Percentiles rank a stretch among this genome's conserved stretches.
phyloP scores from a whole-genome alignment of 305 asterid species.

The Fraxinus platypoda region DNA sequence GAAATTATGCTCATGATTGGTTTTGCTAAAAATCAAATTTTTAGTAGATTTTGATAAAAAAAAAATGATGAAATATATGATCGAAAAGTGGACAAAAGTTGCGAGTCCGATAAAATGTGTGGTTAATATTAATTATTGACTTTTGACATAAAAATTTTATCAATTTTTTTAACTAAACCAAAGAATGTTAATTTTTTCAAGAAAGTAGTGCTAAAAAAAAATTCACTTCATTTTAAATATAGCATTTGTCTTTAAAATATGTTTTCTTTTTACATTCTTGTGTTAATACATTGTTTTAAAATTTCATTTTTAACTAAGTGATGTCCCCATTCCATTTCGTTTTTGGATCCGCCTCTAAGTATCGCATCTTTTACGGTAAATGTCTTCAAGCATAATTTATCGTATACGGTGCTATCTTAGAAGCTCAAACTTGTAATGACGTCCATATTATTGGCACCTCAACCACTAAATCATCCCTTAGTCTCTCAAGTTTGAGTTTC shows the following conservation, averaged over 20 bases:
- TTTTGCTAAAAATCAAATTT: too few species aligned
- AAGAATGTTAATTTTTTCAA: neutral
- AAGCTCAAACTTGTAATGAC: neutral
- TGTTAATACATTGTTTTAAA: neutral
- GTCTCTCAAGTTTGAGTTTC: neutral
- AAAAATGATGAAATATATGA: neutral
- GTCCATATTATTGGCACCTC: neutral
- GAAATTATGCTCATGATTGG: neutral
- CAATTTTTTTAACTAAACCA: too few species aligned
- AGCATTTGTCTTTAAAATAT: neutral
- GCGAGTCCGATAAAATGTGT: neutral
- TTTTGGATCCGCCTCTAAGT: neutral
- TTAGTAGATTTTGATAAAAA: too few species aligned
- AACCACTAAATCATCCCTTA: neutral
- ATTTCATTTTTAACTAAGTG: neutral
- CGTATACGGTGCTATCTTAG: neutral
- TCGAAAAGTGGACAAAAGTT: neutral
- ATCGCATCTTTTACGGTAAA: neutral
- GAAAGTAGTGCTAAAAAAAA: neutral
- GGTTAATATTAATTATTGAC: too few species aligned
- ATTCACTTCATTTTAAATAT: neutral
- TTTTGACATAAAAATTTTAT: too few species aligned
- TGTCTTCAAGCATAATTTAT: neutral
- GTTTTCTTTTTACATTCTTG: neutral
- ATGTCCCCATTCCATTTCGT: neutral